These are phyloP conservation scores for Alternaria angustiovoidea DNA, from an alignment of 2,329 filamentous ascomycete genomes.

Conservation along the genomic window DNA sequence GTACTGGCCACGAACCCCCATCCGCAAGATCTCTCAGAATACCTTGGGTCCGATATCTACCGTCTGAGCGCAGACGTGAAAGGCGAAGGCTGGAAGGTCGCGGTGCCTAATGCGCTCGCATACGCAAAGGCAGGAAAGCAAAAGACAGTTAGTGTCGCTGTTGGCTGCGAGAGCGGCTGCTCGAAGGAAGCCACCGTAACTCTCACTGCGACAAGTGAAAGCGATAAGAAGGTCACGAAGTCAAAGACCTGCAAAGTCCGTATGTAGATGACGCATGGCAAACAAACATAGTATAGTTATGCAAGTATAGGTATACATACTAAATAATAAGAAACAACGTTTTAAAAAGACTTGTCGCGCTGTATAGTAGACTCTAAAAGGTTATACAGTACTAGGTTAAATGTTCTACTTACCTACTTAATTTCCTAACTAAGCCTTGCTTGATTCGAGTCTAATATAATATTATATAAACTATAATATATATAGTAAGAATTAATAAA, in stretches of 20 bases:
- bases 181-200: slow-evolving; percentile 52
- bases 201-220: slow-evolving; percentile 58
- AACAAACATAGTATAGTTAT: too few relatives aligned
- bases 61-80: slow-evolving; percentile 56
- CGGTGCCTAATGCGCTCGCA: slow-evolving; percentile 52
- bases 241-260: slow-evolving; percentile 1
- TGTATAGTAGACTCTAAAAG: too few relatives aligned
- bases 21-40: slow-evolving; percentile 50
- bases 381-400: too few relatives aligned
- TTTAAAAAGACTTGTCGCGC: too few relatives aligned
- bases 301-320: too few relatives aligned
- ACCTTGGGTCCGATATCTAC: slow-evolving; percentile 58
- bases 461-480: too few relatives aligned
- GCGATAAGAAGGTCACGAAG: not conserved
- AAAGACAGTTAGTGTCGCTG: slow-evolving; percentile 54
- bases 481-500: too few relatives aligned
- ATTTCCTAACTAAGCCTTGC: too few relatives aligned
- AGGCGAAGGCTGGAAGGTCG: slow-evolving; percentile 58
- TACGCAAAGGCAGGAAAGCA: slow-evolving; percentile 54
- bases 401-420: too few relatives aligned
- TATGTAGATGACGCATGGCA: not conserved
- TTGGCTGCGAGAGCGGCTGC: slow-evolving; percentile 40
- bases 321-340: too few relatives aligned
- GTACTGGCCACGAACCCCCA: slow-evolving; percentile 27
- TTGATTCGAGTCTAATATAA: too few relatives aligned